Evolutionary conservation across 2,329 filamentous ascomycete genomes (phyloP).

Genomic region (Pseudogymnoascus destructans): DNA sequence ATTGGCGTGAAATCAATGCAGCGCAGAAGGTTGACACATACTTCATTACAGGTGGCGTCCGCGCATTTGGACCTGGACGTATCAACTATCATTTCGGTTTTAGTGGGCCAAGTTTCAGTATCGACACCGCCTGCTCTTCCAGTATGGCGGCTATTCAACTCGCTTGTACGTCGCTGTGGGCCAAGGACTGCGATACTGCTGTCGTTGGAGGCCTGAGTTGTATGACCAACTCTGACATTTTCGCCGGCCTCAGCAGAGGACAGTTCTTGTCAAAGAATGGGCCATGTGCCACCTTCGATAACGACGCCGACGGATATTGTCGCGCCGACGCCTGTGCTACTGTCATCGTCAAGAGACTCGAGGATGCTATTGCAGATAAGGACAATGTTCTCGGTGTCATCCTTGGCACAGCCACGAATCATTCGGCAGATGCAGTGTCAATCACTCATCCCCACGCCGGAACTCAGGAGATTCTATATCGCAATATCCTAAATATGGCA

Average conservation of each 20-base stretch:
- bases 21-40: conserved; percentile 25
- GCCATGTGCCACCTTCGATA: conserved; percentile 37
- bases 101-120: conserved; percentile 29
- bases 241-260: conserved; percentile 23
- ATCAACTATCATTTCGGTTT: conserved; percentile 33
- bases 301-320: conserved; percentile 40
- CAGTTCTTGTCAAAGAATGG: conserved; percentile 28
- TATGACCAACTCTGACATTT: conserved; percentile 24
- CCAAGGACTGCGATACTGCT: conserved; percentile 24
- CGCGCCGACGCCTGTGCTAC: conserved; percentile 37
- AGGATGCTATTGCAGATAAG: conserved; percentile 37
- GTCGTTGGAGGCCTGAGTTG: conserved; percentile 23
- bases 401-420: conserved; percentile 62
- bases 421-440: conserved; percentile 67
- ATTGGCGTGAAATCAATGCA: conserved; percentile 25
- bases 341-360: conserved; percentile 37
- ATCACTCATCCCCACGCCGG: conserved; percentile 74
- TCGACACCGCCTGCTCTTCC: conserved; percentile 32
- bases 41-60: conserved; percentile 23
- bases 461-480: conserved; percentile 60
- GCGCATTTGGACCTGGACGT: conserved; percentile 26
- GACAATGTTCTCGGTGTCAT: conserved; percentile 42
- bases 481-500: conserved; percentile 55
- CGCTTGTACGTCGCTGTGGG: conserved; percentile 23
- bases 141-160: conserved; percentile 28